Evolutionary conservation across 78 protist species (phyloP).

Genomic region (Pelomyxa schiedti): DNA sequence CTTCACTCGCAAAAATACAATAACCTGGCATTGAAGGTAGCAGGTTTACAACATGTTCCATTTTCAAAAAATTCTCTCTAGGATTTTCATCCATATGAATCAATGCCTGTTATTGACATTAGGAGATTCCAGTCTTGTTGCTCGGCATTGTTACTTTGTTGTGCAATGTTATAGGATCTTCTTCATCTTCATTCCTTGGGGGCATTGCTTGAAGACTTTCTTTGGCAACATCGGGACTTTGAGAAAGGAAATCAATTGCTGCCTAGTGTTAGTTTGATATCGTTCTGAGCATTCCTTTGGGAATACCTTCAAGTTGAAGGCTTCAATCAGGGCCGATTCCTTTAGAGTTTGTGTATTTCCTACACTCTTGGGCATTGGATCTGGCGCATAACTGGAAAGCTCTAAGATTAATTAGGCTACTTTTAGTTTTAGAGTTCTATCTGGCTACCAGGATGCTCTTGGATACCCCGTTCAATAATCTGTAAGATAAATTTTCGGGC

Average conservation of each 20-base stretch:
- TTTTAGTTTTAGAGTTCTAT: too few relatives aligned
- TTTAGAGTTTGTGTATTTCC: slow-evolving; percentile 52
- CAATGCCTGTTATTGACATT: too few relatives aligned
- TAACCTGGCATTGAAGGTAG: slow-evolving; percentile 78
- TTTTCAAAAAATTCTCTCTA: slow-evolving; percentile 46
- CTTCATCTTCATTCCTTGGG: slow-evolving; percentile 62
- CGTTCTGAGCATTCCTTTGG: slow-evolving; percentile 49
- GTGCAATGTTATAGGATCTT: slow-evolving; percentile 77
- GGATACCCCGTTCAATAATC: slow-evolving; percentile 60
- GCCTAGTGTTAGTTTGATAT: not conserved
- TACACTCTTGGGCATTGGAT: slow-evolving; percentile 49
- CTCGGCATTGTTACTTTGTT: slow-evolving; percentile 44
- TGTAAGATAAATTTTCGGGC: slow-evolving; percentile 57
- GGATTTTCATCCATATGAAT: slow-evolving; percentile 62
- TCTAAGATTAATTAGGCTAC: too few relatives aligned
- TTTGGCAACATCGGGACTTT: slow-evolving; percentile 22
- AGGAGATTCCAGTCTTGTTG: not conserved
- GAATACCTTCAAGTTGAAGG: slow-evolving; percentile 78
- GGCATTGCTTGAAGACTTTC: slow-evolving; percentile 75
- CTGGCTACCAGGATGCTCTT: slow-evolving; percentile 68
- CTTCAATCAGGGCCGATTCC: slow-evolving; percentile 76
- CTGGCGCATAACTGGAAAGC: slow-evolving; percentile 37
- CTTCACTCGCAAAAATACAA: too few relatives aligned
- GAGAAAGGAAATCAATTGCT: not conserved
- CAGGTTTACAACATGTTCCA: slow-evolving; percentile 37